Base-by-base conservation (phyloP, 2,329 filamentous ascomycete genomes). In the Periconia macrospinosa region DNA sequence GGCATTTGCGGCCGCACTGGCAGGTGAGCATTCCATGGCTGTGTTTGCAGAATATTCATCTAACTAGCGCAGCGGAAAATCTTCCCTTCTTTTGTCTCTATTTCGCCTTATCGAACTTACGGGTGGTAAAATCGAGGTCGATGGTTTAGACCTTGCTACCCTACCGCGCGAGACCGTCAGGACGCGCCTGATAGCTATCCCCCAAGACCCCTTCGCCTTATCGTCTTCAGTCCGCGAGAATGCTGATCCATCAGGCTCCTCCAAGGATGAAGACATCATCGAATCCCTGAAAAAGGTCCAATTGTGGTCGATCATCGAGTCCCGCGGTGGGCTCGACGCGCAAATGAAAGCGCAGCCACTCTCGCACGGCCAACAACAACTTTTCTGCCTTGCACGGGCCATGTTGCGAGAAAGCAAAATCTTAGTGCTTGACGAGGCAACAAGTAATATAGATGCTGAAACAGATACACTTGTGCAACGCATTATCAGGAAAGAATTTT, bases 391-490 rank as follows among this genome's bases (percentile, higher is more conserved):
- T 0, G 84, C 81, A 0, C 71, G 84, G 0, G 84, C 83, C 0
- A 76, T 86, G 15, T 67, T 87, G 3, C 60, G 57, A 58, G 42
- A 54, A 23, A 55, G 58, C 1, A 62, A 54, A 49, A 58, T 64
- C 30, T 55, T 62, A 3, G 52, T 62, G n/a, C 40, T 64, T 13
- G 61, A 62, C 30, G 59, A 64, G 42, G 58, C 59, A 15, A 61
- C 58, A 20, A 61, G 56, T 52, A 61, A 54, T 93, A 96, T 97
- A 66, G 92, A 97, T 76, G 96, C 96, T 74, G 87, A 86, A 15
- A 97, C 92, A 1, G 92, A 97, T 68, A 82, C 87, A 43, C 95
- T 95, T 76, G 96, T 97, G 63, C 92, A 97, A 75, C 90, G 89
- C 65, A 96, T 92, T 0, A 90, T 97, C 57, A 87, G 91, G 20